Evolutionary conservation across 192 early-diverging fungal genomes (phyloP), one percentile per base, ranked within the genome.

Genomic region (Backusella luteola): DNA sequence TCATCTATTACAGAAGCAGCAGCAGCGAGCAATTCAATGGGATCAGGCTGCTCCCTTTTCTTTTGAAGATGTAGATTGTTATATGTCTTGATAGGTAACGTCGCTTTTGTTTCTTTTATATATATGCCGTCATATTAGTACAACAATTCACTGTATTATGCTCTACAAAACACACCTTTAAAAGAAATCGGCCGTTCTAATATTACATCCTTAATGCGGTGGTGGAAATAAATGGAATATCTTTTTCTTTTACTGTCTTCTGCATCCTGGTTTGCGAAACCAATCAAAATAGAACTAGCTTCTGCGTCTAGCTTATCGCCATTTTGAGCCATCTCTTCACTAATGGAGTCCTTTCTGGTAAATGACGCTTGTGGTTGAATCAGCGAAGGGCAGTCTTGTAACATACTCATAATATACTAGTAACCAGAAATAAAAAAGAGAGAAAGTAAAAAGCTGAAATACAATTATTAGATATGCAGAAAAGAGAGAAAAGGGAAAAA

Each of bases 201-300:
- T 49, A 49, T 49, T 49, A 49, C 46, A n/a, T 49, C 46, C 19
- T 49, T 49, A n/a, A 49, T 49, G 15, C 46, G 21, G 11, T 26
- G 56, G 2, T 63, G 56, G 12, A 63, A 63, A 63, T 29, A 29
- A 26, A 63, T 29, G 12, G 56, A 63, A 63, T 63, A 63, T 3
- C 1, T 63, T 29, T 26, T 63, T 63, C 23, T 63, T 63, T 12
- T 63, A 29, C 46, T 49, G 17, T 49, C 46, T 49, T 63, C 56
- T 63, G 9, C 11, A 8, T 66, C 70, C 38, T 77, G 80, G 67
- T 82, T 82, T 29, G 80, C 80, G 19, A 82, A 53, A 7, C 73
- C 76, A 71, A 82, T 82, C 36, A 82, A 71, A 38, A 82, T 82
- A 68, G 56, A 74, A 23, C 80, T 75, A 19, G 80, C 80, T 73